Percentiles rank a stretch among this genome's conserved stretches.
phyloP scores from a whole-genome alignment of 2,329 filamentous ascomycete genomes.

The Beauveria scarabaeidicola region DNA sequence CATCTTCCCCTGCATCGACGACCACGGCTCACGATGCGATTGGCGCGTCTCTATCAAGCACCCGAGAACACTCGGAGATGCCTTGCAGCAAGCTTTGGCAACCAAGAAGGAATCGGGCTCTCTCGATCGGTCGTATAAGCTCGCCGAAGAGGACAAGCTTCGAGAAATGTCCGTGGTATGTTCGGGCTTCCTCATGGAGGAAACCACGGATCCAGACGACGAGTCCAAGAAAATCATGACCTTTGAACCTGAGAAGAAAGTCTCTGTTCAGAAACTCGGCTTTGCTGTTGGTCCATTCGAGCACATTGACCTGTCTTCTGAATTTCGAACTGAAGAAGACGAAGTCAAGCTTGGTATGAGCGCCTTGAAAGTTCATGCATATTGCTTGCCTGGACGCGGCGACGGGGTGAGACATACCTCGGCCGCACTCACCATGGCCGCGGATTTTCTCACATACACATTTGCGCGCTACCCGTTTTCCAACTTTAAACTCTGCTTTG shows the following conservation, averaged over 20 bases:
- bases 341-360: constrained; percentile 85
- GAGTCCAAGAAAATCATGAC: constrained; percentile 79
- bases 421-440: constrained; percentile 71
- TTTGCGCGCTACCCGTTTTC: constrained; percentile 89
- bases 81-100: constrained; percentile 41
- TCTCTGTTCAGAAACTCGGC: constrained; percentile 81
- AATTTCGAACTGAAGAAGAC: constrained; percentile 82
- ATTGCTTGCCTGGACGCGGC: constrained; percentile 75
- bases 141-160: constrained; percentile 72
- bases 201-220: constrained; percentile 67
- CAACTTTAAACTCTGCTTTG: constrained; percentile 87
- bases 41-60: constrained; percentile 88
- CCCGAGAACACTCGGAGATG: constrained; percentile 79
- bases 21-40: constrained; percentile 67
- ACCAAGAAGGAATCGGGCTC: constrained; percentile 29
- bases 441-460: constrained; percentile 84
- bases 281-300: constrained; percentile 95
- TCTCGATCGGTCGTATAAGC: constrained; percentile 29
- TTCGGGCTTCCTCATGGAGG: constrained; percentile 81
- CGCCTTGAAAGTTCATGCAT: constrained; percentile 81
- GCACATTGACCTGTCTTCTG: constrained; percentile 74
- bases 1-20: constrained; percentile 90
- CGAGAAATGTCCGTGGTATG: constrained; percentile 86
- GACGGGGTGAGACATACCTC: constrained; percentile 84
- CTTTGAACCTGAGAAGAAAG: constrained; percentile 66